These are phyloP conservation scores for Sarocladium kiliense DNA, from an alignment of 2,329 filamentous ascomycete genomes.

Conservation along the genomic window DNA sequence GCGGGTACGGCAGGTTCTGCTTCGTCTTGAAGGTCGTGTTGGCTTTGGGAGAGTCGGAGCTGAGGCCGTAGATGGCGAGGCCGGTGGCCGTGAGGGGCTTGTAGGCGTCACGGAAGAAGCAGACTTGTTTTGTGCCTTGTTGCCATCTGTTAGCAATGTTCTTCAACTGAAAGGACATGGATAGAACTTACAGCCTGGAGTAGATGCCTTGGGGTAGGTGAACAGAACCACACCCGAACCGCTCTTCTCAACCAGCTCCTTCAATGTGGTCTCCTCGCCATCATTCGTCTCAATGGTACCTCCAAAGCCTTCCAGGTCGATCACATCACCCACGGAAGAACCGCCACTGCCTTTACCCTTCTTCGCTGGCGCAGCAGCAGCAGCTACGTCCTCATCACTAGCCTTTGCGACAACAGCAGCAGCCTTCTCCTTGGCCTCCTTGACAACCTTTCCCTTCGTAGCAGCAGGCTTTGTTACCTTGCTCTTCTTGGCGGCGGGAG, in stretches of 20 bases:
- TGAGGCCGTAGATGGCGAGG: slow-evolving; percentile 84
- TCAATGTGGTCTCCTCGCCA: slow-evolving; percentile 72
- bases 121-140: slow-evolving; percentile 91
- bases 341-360: slow-evolving; percentile 13
- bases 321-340: slow-evolving; percentile 45
- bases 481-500: slow-evolving; percentile 37
- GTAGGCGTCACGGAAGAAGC: slow-evolving; percentile 87
- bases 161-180: background rate
- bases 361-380: slow-evolving; percentile 16
- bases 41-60: slow-evolving; percentile 78
- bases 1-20: slow-evolving; percentile 80
- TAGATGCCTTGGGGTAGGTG: slow-evolving; percentile 92
- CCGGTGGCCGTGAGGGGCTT: slow-evolving; percentile 69
- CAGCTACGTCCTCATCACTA: slow-evolving; percentile 15
- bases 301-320: slow-evolving; percentile 56
- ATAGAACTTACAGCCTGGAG: slow-evolving; percentile 75
- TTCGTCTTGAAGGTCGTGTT: slow-evolving; percentile 92
- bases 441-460: slow-evolving; percentile 30
- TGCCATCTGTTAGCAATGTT: slow-evolving; percentile 11
- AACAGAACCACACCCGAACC: slow-evolving; percentile 85
- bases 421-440: slow-evolving; percentile 24
- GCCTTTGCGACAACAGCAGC: slow-evolving; percentile 18
- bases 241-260: slow-evolving; percentile 76
- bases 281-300: slow-evolving; percentile 81
- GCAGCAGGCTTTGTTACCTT: slow-evolving; percentile 23